Evolutionary conservation across 345 rosid species (phyloP), one percentile per base, ranked within the genome.

Genomic region (Salix viminalis): DNA sequence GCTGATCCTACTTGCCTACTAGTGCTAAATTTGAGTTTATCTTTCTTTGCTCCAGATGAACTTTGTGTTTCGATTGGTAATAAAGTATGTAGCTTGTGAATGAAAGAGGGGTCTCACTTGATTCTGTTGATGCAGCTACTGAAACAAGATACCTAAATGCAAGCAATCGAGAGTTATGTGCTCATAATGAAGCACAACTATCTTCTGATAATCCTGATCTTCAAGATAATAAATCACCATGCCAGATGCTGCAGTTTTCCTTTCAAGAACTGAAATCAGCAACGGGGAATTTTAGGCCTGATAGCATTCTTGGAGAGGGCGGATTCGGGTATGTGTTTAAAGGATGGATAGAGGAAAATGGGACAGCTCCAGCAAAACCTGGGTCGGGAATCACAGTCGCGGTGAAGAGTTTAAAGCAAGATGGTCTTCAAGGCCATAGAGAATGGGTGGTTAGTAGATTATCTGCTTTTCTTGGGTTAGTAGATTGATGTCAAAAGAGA

Each of bases 141-240:
- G 93, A 89, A 81, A 88, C 91, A 19, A 76, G 96, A 73, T 89
- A 89, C 77, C 84, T 91, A 74, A 91, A 91, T 82, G 96, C 93
- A 48, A 91, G 96, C 85, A 91, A 89, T 76, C 79, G 93, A 37
- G 93, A 88, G 74, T 78, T 90, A 21, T 88, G 81, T 56, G 83
- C 88, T 74, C 90, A 89, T 0, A 85, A 86, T 65, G 93, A 89
- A 80, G 90, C 84, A 78, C 86, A 80, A 64, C 81, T 85, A 30
- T 82, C 89, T 62, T 86, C 86, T 42, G 89, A 89, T 64, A 81
- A 79, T 54, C 79, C 90, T 30, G 86, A 85, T 46, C 80, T 85
- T 34, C 77, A 78, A 1, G 84, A 80, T 60, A 64, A 73, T 46
- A 90, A 87, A 73, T 36, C 85, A 73, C 85, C 82, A 44, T 79